Evolutionary conservation across 169 alveolate species (phyloP).

Genomic region (Fabrea salina): DNA sequence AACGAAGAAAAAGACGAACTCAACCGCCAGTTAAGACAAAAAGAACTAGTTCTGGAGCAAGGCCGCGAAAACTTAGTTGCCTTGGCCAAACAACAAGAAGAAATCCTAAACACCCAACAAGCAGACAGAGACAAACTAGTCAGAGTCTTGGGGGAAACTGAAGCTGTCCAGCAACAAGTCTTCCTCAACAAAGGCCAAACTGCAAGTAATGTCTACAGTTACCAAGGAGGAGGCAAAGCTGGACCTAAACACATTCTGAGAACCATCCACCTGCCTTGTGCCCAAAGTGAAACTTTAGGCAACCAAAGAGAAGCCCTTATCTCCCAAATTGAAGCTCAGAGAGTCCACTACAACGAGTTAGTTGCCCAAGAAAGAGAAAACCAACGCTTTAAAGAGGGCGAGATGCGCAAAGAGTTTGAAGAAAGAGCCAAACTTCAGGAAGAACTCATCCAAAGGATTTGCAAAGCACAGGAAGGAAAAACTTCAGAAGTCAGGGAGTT

Average conservation of each 20-base stretch:
- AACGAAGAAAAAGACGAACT: slow-evolving; percentile 12
- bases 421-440: background rate
- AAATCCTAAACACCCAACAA: background rate
- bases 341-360: background rate
- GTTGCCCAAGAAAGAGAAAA: background rate
- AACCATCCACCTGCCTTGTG: slow-evolving; percentile 1
- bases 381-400: background rate
- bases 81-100: slow-evolving; percentile 6
- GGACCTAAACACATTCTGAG: slow-evolving; percentile 9
- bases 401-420: background rate
- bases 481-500: background rate
- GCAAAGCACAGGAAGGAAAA: slow-evolving; percentile 27
- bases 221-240: background rate
- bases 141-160: background rate
- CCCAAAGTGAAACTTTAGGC: background rate
- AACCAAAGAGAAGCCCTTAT: background rate
- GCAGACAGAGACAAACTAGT: background rate
- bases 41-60: background rate
- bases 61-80: background rate
- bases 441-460: background rate
- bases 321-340: background rate
- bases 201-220: background rate
- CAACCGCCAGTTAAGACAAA: background rate
- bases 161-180: slow-evolving; percentile 12
- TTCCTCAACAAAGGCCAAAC: background rate